Evolutionary conservation across 2,329 filamentous ascomycete species (phyloP).

Genomic region (Anisogramma anomala): DNA sequence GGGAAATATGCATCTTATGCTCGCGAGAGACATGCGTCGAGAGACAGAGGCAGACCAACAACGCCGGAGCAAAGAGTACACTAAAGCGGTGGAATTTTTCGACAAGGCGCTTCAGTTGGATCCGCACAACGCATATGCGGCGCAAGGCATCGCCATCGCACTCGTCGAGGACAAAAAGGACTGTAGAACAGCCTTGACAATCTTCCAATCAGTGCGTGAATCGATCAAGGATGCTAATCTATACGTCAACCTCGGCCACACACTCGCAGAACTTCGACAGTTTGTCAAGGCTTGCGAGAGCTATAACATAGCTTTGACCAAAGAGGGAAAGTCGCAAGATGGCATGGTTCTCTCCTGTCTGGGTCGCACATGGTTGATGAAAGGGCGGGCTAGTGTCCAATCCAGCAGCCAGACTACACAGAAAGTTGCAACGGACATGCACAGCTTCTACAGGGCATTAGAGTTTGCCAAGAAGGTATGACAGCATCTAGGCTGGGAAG

Average conservation of each 20-base stretch:
- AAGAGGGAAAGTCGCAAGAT: conserved; percentile 63
- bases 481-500: neutral
- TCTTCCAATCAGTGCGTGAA: conserved; percentile 84
- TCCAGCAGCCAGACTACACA: conserved; percentile 26
- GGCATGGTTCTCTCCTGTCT: conserved; percentile 73
- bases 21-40: conserved; percentile 87
- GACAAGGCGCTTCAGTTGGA: conserved; percentile 96
- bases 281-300: conserved; percentile 86
- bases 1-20: conserved; percentile 82
- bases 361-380: conserved; percentile 76
- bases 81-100: conserved; percentile 93
- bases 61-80: conserved; percentile 76
- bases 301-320: conserved; percentile 76
- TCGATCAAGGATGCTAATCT: conserved; percentile 81
- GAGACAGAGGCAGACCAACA: conserved; percentile 84
- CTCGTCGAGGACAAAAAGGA: conserved; percentile 92
- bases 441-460: conserved; percentile 45
- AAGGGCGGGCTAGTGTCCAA: conserved; percentile 43
- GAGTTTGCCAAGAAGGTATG: conserved; percentile 53
- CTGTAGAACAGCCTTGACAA: conserved; percentile 65
- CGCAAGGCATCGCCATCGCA: conserved; percentile 89
- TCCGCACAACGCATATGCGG: conserved; percentile 87
- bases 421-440: conserved; percentile 32
- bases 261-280: conserved; percentile 82
- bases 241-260: conserved; percentile 85